Base-by-base conservation (phyloP, 352 stramenopile genomes). In the Globisporangium paddicum region DNA sequence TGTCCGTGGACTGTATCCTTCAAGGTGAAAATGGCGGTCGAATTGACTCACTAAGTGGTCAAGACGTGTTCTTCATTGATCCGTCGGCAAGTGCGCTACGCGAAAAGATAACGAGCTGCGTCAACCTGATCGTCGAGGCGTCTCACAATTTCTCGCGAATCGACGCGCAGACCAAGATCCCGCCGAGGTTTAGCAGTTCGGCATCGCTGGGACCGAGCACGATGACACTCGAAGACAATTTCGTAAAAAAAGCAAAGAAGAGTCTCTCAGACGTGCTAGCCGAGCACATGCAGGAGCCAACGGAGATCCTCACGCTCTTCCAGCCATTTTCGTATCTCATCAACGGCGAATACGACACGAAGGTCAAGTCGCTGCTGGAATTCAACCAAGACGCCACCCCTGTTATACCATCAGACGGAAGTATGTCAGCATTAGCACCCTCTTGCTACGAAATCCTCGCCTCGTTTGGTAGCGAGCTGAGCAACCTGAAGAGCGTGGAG, bases 101-200 rank as follows among this genome's bases (percentile, higher is more conserved):
- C 2, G 84, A 94, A 44, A 84, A 87, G 45, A 71, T 92, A 45
- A 64, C 77, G 18, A 75, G 63, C 38, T 95, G 81, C 41, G 56
- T 93, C 23, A 75, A 79, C 35, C 56, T 77, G 11, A 76, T 95
- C 49, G 83, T 93, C n/a, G 83, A 93, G 46, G 81, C 89, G 0
- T 80, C 84, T 3, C 86, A 95, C 47, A 76, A 78, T n/a, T 97
- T 96, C 49, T 86, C 89, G n/a, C 82, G 89, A 26, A 89, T 96
- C 53, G 90, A 97, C 40, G 58, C 75, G 6, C 87, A 90, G 60
- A 92, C 85, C 7, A 90, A 79, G 59, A 64, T 92, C 7, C 85
- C 86, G 1, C n/a, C 58, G 0, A 77, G 77, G 42, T 77, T 95
- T 26, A 74, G 77, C 1, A 90, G 71, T 19, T 54, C 78, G 2